phyloP scores from a whole-genome alignment of 2,329 filamentous ascomycete genomes.

The Torrubiellomyces zombiae region DNA sequence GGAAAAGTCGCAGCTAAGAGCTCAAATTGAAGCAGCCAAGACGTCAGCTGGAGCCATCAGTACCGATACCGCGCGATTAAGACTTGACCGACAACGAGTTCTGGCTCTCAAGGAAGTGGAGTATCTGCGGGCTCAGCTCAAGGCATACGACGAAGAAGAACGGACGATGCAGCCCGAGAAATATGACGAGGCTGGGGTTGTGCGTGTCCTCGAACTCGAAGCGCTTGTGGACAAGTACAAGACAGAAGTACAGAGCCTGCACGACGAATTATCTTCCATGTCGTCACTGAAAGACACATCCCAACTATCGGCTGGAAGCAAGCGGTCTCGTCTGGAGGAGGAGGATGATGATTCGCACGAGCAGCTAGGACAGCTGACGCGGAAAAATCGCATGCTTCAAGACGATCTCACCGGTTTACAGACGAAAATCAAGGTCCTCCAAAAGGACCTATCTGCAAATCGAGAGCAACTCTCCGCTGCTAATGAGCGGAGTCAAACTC shows the following conservation, averaged over 20 bases:
- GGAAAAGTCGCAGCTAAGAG: constrained; percentile 46
- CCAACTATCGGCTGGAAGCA: constrained; percentile 32
- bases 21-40: constrained; percentile 57
- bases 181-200: constrained; percentile 57
- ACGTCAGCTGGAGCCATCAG: constrained; percentile 26
- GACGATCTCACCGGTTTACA: constrained; percentile 56
- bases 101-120: constrained; percentile 87
- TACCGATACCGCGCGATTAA: constrained; percentile 51
- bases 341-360: constrained; percentile 48
- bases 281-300: constrained; percentile 28
- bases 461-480: constrained; percentile 55
- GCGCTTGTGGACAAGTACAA: constrained; percentile 78
- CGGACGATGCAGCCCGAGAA: constrained; percentile 67
- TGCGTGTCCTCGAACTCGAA: constrained; percentile 68
- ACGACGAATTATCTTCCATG: constrained; percentile 53
- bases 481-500: constrained; percentile 54
- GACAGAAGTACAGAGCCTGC: constrained; percentile 56
- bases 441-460: constrained; percentile 58
- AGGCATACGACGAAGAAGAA: constrained; percentile 77
- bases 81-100: constrained; percentile 71
- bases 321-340: constrained; percentile 47
- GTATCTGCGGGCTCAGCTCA: constrained; percentile 81
- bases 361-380: constrained; percentile 64
- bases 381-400: constrained; percentile 76
- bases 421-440: constrained; percentile 51